Evolutionary conservation across 768 basidiomycete genomes (phyloP), one percentile per base, ranked within the genome.

Genomic region (Hydnum rufescens): DNA sequence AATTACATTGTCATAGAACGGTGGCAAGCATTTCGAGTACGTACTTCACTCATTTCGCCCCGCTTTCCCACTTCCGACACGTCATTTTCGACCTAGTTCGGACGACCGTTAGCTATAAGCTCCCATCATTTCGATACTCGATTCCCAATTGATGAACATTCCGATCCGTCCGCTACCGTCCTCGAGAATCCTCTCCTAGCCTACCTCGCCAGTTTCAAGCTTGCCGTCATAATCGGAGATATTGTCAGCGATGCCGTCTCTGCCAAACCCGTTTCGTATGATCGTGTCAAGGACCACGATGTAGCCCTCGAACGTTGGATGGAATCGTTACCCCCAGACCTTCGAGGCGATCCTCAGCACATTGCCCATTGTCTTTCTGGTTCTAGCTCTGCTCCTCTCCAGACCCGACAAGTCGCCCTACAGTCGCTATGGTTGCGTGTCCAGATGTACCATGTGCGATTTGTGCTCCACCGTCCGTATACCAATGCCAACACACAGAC

Each of bases 221-320:
- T 54, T 44, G 39, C 28, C 53, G 19, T 44, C 31, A 29, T 39
- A 29, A 71, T 87, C 4, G 82, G 85, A 4, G 81, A 85, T 60
- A 82, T 88, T 65, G 80, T 87, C 76, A 79, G 85, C 60, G 80
- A 82, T 57, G 83, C 82, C 2, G 75, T 85, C 2, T 86, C 82
- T 44, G 74, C 84, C 56, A 77, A 79, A n/a, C 68, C 77, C n/a
- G 82, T 86, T 13, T 70, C 79, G 3, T 86, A 87, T 59, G 77
- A 84, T 49, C 75, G 74, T 36, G 73, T 87, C 19, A 72, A 74
- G 62, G 73, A 75, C 1, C 80, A 82, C 59, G 86, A 88, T 62
- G 73, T 74, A 34, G 74, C 76, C 1, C 66, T 88, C 47, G 71
- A 70, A 2, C 72, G 78, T 57, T 88, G 85, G 82, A 74, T 78